Conservation (phyloP, 345 rosid species). For the Draba incana region DNA sequence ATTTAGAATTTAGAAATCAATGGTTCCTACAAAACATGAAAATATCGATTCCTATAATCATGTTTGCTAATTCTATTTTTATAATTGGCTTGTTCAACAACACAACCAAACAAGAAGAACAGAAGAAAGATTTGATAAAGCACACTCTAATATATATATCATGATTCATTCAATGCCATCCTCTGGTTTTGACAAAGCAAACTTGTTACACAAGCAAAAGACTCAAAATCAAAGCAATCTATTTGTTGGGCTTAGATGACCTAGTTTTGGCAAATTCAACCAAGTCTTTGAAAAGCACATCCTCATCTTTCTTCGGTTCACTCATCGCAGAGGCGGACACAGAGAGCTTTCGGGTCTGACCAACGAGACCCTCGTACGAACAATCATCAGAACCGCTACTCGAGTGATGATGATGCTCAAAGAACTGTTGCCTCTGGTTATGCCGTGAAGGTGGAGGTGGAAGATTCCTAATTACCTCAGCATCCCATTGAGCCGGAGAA, state of each 20-base stretch:
- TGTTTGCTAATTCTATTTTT: background rate
- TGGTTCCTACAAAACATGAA: background rate
- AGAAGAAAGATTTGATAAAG: background rate
- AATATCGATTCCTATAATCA: background rate
- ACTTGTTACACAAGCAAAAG: constrained; percentile 27
- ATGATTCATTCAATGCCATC: constrained; percentile 9
- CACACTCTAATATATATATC: constrained; percentile 12
- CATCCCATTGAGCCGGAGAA: constrained; percentile 68
- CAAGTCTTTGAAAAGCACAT: constrained; percentile 81
- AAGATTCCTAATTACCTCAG: constrained; percentile 46
- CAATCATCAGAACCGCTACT: constrained; percentile 58
- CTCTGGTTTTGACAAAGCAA: background rate
- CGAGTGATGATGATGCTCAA: constrained; percentile 58
- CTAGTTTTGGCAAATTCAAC: constrained; percentile 90
- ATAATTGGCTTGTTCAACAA: too few relatives aligned
- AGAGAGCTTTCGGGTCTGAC: constrained; percentile 63
- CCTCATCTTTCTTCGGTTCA: constrained; percentile 59
- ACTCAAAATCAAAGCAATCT: constrained; percentile 51
- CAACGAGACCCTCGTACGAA: constrained; percentile 62
- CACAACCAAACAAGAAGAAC: too few relatives aligned
- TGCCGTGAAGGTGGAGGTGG: constrained; percentile 87
- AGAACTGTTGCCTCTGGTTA: constrained; percentile 83
- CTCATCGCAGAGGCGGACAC: constrained; percentile 38
- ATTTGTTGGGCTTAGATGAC: constrained; percentile 55
- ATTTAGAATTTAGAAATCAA: background rate